Percentiles rank a stretch among this genome's conserved stretches.
phyloP scores from a whole-genome alignment of 2,329 filamentous ascomycete species.

The Aspergillus awamori region DNA sequence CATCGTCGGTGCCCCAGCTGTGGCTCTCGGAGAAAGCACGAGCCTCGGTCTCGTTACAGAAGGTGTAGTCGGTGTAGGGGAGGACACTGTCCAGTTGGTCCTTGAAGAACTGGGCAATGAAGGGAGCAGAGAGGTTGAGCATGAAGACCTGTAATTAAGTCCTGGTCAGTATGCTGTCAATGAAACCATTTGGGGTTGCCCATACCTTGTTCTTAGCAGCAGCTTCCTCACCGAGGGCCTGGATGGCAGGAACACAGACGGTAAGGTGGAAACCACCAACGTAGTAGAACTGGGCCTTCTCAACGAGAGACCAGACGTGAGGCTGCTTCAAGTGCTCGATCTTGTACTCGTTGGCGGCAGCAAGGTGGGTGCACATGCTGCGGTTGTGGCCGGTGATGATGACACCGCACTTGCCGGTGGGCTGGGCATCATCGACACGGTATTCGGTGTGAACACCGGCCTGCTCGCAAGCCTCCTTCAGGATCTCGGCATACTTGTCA shows the following conservation, averaged over 20 bases:
- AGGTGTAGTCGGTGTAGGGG: conserved; percentile 92
- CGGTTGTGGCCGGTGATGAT: conserved; percentile 97
- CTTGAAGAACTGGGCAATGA: conserved; percentile 98
- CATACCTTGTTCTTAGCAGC: conserved; percentile 80
- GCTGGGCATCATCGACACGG: conserved; percentile 79
- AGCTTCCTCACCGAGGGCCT: conserved; percentile 87
- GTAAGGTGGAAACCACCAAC: conserved; percentile 98
- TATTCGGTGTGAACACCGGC: conserved; percentile 94
- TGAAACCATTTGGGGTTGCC: not conserved
- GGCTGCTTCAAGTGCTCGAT: conserved; percentile 88
- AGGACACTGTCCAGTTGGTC: conserved; percentile 83
- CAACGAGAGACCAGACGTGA: conserved; percentile 87
- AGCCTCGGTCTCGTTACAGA: conserved; percentile 97
- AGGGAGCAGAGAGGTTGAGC: conserved; percentile 90
- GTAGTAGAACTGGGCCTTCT: conserved; percentile 87
- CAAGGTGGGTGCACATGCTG: conserved; percentile 91
- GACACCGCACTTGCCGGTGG: conserved; percentile 92
- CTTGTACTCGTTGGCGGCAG: conserved; percentile 96
- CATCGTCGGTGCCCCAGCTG: conserved; percentile 71
- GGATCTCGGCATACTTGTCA: conserved; percentile 91
- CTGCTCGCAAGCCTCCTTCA: conserved; percentile 81
- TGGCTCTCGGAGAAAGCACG: conserved; percentile 84
- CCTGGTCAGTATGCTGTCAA: conserved; percentile 13
- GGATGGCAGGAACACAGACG: conserved; percentile 86
- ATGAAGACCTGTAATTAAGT: conserved; percentile 63